Conservation (phyloP, 23 red algal species). For the Gracilariopsis chorda region DNA sequence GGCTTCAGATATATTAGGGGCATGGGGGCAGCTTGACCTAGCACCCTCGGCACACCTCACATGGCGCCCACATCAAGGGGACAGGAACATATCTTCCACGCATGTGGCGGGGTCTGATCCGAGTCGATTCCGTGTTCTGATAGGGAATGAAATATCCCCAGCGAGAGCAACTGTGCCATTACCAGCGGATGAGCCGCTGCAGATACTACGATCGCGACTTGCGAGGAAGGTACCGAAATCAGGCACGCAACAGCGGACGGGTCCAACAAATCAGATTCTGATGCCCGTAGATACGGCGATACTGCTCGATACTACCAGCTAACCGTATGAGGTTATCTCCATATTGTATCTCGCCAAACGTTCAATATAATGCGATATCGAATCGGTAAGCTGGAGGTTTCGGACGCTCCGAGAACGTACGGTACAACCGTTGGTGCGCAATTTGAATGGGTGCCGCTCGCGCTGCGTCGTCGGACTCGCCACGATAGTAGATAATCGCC, state of each 20-base stretch:
- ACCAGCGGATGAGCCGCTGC: not conserved
- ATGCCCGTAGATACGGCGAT: not conserved
- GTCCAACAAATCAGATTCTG: not conserved
- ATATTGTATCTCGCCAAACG: not conserved
- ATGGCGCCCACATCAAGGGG: not conserved
- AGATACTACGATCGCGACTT: not conserved
- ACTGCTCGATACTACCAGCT: not conserved
- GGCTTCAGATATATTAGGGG: not conserved
- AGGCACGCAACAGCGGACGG: not conserved
- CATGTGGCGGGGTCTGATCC: not conserved
- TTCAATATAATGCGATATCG: not conserved
- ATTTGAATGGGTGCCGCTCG: not conserved
- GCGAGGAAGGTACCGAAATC: not conserved
- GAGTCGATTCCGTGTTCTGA: not conserved
- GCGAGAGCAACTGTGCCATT: not conserved
- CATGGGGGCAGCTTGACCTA: conserved; percentile 9
- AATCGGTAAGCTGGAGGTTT: not conserved
- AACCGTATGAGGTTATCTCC: not conserved
- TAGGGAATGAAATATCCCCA: not conserved
- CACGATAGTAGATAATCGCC: not conserved
- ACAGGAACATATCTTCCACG: not conserved
- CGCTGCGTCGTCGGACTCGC: not conserved
- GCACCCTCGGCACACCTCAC: not conserved
- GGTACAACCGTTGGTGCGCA: not conserved
- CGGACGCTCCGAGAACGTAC: not conserved